Evolutionary conservation across 2,329 filamentous ascomycete species (phyloP), one percentile per base, ranked within the genome.

Genomic region (Aspergillus vadensis): DNA sequence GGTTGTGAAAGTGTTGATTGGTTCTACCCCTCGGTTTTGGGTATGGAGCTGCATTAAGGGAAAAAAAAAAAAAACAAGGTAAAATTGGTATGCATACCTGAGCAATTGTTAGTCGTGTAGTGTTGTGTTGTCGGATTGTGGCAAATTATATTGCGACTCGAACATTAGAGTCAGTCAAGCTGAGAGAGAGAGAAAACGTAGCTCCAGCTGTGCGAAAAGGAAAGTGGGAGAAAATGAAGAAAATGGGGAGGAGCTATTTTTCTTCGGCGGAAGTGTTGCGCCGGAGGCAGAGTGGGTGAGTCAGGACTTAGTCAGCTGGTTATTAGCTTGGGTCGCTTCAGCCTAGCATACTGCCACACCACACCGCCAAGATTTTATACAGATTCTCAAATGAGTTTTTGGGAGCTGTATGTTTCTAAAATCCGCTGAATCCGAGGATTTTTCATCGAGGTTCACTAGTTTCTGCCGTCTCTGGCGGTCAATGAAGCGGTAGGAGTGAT

Each of bases 1-100:
- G 58, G 39, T 61, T 62, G 55, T 59, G 52, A 63, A 60, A 49
- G 17, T 14, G 12, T 15, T 60, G 54, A 61, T 53, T 65, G 57
- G 38, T 57, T 36, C 47, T 43, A 50, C 39, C 14, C 12, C 25
- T 43, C n/a, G n/a, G 48, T 21, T 57, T 52, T 59, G 49, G 36
- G 38, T 17, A 36, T 50, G 50, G 25, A 32, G 12, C 23, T 48
- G 43, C n/a, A 23, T 21, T 21, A 30, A 14, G 30, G 8, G 8
- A 8, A 25, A 17, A 17, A 25, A 30, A 25, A 27, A 8, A 25
- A 17, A 17, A 25, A 30, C 36, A 21, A 19, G 27, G 23, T 44
- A 23, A 30, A 32, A 25, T 30, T 36, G 14, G n/a, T 27, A 12
- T 53, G 49, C 55, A 55, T 61, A 61, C 55, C 55, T 54, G 43